Conservation (phyloP, 1,284 basidiomycete species). For the Psilocybe mexicana region DNA sequence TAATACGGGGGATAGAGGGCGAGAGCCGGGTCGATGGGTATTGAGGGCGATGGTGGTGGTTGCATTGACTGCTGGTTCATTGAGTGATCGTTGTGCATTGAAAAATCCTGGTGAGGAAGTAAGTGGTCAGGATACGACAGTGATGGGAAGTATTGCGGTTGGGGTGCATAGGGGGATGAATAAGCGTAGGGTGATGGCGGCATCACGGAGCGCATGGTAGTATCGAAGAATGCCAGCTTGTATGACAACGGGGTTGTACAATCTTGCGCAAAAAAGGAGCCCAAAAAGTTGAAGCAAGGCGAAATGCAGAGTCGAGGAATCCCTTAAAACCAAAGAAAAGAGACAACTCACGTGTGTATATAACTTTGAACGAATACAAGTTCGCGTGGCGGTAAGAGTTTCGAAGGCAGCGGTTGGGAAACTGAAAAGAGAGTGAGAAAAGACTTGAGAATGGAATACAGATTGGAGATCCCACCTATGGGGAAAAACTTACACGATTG, state of each 20-base stretch:
- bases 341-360: slow-evolving; percentile 15
- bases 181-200: slow-evolving; percentile 35
- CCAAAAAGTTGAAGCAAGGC: slow-evolving; percentile 1
- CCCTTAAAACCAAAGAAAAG: slow-evolving; percentile 11
- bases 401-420: slow-evolving; percentile 2
- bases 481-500: slow-evolving; percentile 21
- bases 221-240: not conserved
- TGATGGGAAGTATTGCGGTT: slow-evolving; percentile 26
- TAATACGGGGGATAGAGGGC: slow-evolving; percentile 64
- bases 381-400: slow-evolving; percentile 15
- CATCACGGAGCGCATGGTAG: slow-evolving; percentile 22
- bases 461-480: slow-evolving; percentile 20
- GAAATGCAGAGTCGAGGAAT: not conserved
- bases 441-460: slow-evolving; percentile 10
- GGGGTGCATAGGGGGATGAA: slow-evolving; percentile 40
- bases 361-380: not conserved
- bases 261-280: not conserved
- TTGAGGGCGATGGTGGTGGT: slow-evolving; percentile 56
- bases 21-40: slow-evolving; percentile 66
- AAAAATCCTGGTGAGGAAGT: slow-evolving; percentile 33
- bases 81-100: slow-evolving; percentile 35
- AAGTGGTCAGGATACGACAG: slow-evolving; percentile 31
- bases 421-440: slow-evolving; percentile 8
- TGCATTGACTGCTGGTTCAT: slow-evolving; percentile 45
- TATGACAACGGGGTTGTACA: not conserved